Evolutionary conservation across 805 yeast genomes (phyloP).

Genomic region (Barnettozyma sucrosica): DNA sequence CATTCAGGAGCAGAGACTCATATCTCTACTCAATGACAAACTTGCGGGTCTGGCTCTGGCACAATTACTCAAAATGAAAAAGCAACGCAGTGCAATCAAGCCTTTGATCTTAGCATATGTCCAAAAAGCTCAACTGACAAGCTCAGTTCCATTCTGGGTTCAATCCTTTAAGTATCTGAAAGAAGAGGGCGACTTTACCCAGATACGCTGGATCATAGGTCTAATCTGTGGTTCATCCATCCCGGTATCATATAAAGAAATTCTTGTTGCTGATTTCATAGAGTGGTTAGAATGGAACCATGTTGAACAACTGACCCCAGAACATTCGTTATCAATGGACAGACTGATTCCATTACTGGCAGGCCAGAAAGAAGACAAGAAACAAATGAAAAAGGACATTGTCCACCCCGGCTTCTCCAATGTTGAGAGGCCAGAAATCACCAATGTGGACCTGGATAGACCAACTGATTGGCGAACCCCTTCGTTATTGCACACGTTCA

Average conservation of each 20-base stretch:
- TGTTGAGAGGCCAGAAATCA: conserved; percentile 38
- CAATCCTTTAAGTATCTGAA: conserved; percentile 51
- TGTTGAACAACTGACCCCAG: background rate
- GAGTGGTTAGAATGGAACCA: conserved; percentile 1
- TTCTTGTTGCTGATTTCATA: background rate
- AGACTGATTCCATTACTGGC: background rate
- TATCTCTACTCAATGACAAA: conserved; percentile 2
- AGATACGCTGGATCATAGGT: background rate
- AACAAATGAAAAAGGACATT: conserved; percentile 25
- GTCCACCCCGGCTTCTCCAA: conserved; percentile 30
- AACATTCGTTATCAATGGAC: conserved; percentile 1
- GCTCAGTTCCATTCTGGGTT: conserved; percentile 50
- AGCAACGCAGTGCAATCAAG: background rate
- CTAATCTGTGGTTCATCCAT: background rate
- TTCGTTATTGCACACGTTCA: conserved; percentile 48
- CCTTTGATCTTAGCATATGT: background rate
- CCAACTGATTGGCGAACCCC: conserved; percentile 14
- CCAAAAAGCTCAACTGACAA: conserved; percentile 23
- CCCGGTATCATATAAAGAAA: conserved; percentile 1
- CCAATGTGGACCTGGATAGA: conserved; percentile 30
- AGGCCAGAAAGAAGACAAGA: conserved; percentile 8
- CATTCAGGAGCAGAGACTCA: conserved; percentile 2
- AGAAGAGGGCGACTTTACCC: conserved; percentile 33
- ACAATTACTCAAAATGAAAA: background rate
- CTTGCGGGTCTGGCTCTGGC: background rate